Base-by-base conservation (phyloP, 1,284 basidiomycete species). In the Sanghuangporus baumii region DNA sequence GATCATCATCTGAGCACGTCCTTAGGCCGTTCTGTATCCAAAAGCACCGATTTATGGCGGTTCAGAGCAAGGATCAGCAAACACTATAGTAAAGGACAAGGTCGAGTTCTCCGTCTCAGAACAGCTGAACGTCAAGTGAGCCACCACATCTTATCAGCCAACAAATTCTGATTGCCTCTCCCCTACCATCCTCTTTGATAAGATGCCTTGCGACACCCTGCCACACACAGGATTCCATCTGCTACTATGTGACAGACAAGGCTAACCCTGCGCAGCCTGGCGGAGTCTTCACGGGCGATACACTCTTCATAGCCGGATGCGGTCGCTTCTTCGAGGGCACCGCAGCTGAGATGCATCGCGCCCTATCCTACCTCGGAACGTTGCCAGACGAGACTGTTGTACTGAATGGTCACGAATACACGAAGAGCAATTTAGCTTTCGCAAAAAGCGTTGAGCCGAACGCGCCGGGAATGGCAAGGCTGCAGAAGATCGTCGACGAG, bases 261-360 rank as follows among this genome's bases (percentile, higher is more conserved):
- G 55, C 70, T 14, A 74, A 81, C 62, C 65, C 74, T 40, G 67
- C 78, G 41, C 85, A 85, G 67, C 83, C 86, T 0, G 85, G 87
- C 48, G 91, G 81, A 14, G 93, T 98, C 23, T 97, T 99, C 75
- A 98, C 96, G 0, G 94, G 95, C 14, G 96, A 99, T 73, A 98
- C 96, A 0, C 86, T 99, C 57, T 98, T 99, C 79, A 84, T 93
- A 66, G 93, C 84, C 3, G 96, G 96, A 6, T 96, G 93, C 72
- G 96, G 96, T n/a, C 86, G 95, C 6, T 98, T 98, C 82, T 98
- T 98, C 71, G 96, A 98, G 75, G 96, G 96, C 47, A 88, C 84
- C 3, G 88, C 89, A 0, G 75, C 81, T 9, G 88, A 98, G 75
- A 99, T 99, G 96, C 80, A 89, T 70, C 74, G 79, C 6, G 85